These are phyloP conservation scores for Cucurbita argyrosperma DNA, from an alignment of 306 rosid genomes.

Conservation along the genomic window DNA sequence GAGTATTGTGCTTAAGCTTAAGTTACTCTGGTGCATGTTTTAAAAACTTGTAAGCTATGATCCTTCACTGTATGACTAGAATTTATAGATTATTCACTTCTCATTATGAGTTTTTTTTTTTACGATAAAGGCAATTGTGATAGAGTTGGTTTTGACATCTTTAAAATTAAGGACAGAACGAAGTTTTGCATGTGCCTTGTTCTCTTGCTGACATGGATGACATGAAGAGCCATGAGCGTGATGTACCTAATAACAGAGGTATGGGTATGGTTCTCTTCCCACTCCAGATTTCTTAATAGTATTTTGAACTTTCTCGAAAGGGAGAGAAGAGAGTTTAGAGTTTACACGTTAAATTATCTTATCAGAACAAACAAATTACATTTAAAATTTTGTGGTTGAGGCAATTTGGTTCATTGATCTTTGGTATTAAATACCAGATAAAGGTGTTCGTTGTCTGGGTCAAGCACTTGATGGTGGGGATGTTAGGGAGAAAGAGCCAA, in stretches of 20 bases:
- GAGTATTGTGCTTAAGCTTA: not conserved
- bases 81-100: not conserved
- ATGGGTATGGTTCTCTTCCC: constrained; percentile 10
- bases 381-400: not conserved
- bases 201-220: constrained; percentile 21
- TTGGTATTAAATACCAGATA: constrained; percentile 19
- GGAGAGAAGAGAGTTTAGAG: not conserved
- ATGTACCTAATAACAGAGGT: constrained; percentile 20
- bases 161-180: constrained; percentile 45
- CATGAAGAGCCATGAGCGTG: constrained; percentile 7
- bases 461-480: constrained; percentile 23
- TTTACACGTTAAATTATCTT: not conserved
- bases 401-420: not conserved
- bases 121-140: not conserved
- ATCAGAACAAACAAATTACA: not conserved
- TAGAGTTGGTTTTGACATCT: not conserved
- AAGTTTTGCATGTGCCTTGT: constrained; percentile 27
- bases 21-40: not conserved
- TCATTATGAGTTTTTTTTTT: not conserved
- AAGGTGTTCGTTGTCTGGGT: constrained; percentile 15
- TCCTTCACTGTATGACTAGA: not conserved
- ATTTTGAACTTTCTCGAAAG: not conserved
- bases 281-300: not conserved
- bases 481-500: constrained; percentile 28
- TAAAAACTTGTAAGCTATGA: not conserved